Base-by-base conservation (phyloP, 306 rosid species). In the Trifolium pratense region DNA sequence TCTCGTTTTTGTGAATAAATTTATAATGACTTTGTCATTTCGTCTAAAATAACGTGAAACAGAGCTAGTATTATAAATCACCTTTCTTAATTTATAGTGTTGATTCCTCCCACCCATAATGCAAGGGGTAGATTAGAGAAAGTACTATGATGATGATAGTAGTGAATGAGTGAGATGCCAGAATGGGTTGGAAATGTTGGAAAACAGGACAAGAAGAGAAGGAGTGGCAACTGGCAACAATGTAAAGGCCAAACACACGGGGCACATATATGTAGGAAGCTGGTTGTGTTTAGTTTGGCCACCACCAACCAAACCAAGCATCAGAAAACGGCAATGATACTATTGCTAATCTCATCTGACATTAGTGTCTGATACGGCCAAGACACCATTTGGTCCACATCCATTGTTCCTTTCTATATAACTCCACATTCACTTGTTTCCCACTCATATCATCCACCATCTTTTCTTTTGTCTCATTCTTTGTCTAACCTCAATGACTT, bases 341-440 rank as follows among this genome's bases (percentile, higher is more conserved):
- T 66, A 32, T 74, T 34, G 9, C 80, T 37, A 70, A 65, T 71
- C 58, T 60, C 4, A 16, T 68, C 75, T 74, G 67, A 74, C 79
- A 74, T 7, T 7, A n/a, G 5, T 79, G 83, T 79, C 76, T 68
- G 9, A 68, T 74, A 66, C 9, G 12, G 66, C 83, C 79, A 79
- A 68, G 60, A 49, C 83, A 79, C 14, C 1, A 21, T 20, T 23
- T 59, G 83, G 83, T 67, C 83, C 79, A 74, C 83, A 49, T 66
- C 51, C 79, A 60, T 26, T 79, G 66, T 74, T 53, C 29, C 52
- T 49, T 49, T 70, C 67, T 49, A 75, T 74, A 46, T 61, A 15
- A 9, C n/a, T 48, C 31, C 77, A 20, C 45, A 18, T 18, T 13
- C 57, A 58, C 69, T 10, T 0, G n/a, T 16, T 52, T 32, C 68